These are phyloP conservation scores for Lachancea waltii DNA, from an alignment of 805 yeast species.

Conservation along the genomic window DNA sequence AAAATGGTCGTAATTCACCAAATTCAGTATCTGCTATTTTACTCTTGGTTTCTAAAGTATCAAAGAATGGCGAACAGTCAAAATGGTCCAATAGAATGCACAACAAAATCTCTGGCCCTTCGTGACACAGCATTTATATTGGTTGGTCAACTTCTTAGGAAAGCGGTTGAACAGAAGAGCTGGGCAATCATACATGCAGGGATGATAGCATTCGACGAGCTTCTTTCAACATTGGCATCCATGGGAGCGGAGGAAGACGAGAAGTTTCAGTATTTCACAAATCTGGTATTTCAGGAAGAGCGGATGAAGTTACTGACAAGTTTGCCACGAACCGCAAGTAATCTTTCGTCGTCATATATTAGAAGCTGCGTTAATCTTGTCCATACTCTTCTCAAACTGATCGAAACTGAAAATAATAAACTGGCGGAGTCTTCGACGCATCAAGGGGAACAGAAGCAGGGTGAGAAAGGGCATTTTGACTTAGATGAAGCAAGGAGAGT, in stretches of 20 bases:
- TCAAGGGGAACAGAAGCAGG: too few species aligned
- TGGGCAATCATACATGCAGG: constrained; percentile 65
- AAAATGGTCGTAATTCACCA: constrained; percentile 29
- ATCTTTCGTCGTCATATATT: constrained; percentile 57
- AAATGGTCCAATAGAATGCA: constrained; percentile 26
- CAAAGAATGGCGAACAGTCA: constrained; percentile 40
- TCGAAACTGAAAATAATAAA: constrained; percentile 38
- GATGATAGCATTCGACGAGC: constrained; percentile 58
- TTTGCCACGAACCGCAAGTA: constrained; percentile 58
- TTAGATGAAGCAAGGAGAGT: constrained; percentile 29
- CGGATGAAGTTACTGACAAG: constrained; percentile 46
- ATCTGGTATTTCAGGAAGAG: constrained; percentile 66
- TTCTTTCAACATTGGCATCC: constrained; percentile 41
- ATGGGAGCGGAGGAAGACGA: constrained; percentile 38
- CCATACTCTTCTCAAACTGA: constrained; percentile 55
- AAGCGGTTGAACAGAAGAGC: constrained; percentile 37
- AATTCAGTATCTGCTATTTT: constrained; percentile 49
- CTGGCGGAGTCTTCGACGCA: too few species aligned
- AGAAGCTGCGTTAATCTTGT: constrained; percentile 57
- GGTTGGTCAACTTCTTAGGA: constrained; percentile 36
- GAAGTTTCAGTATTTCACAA: constrained; percentile 49
- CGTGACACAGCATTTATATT: constrained; percentile 56
- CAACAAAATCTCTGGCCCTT: constrained; percentile 48
- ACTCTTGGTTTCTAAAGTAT: constrained; percentile 71
- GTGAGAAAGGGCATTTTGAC: too few species aligned